Base-by-base conservation (phyloP, 768 basidiomycete species). In the Mycena albidolilacea region DNA sequence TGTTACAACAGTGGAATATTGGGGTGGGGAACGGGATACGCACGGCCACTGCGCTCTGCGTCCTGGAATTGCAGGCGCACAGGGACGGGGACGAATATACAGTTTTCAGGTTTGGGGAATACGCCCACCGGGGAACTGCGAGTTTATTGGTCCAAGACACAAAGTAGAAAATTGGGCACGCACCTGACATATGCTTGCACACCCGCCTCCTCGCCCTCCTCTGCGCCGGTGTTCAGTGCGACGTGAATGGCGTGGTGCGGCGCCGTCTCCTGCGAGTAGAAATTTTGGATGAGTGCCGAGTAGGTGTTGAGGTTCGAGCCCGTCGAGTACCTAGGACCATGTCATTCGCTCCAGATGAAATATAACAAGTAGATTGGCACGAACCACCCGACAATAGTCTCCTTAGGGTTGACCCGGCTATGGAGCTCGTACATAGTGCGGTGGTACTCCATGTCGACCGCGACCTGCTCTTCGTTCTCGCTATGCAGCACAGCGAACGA, bases 361-460 rank as follows among this genome's bases (percentile, higher is more conserved):
- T 61, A 61, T 61, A 48, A n/a, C 14, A 7, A 44, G 61, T 30
- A 58, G 37, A 58, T 54, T n/a, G 38, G 17, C 38, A 87, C 91
- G 73, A 78, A 98, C 97, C 97, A 99, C 76, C 97, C 97, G 52
- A 99, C 96, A 76, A 98, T 96, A 63, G 92, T 90, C 81, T 97
- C 96, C 80, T 92, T 93, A 38, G 94, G 91, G 80, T 90, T 93
- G 61, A 92, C 94, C 82, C 91, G 95, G 80, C 92, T 90, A 83
- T 95, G 91, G 63, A 98, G 87, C 73, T 98, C 97, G 78, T 94
- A 95, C 94, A 98, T 96, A 52, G 92, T 90, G 76, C 92, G 91
- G 80, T 97, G 96, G 83, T 98, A 98, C 63, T 97, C 96, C 92
- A 96, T 96, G 80, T 99, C 97, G 72, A 99, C 94, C 5, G 95